phyloP scores from a whole-genome alignment of 352 stramenopile species.

The Phytophthora megakarya region DNA sequence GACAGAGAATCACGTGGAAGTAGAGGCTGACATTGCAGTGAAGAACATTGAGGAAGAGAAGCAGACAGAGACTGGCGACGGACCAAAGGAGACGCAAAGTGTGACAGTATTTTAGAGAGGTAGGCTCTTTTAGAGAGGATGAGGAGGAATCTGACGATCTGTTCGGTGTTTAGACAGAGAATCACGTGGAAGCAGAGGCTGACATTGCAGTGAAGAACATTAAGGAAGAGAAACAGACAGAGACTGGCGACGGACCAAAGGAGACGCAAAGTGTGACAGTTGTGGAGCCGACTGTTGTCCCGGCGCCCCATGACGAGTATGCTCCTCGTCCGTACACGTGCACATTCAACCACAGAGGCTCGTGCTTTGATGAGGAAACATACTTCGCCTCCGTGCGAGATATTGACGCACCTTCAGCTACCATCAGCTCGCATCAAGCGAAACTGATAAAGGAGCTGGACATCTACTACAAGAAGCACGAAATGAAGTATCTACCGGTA shows the following conservation, averaged over 20 bases:
- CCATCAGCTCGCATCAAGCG: conserved; percentile 40
- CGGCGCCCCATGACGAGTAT: conserved; percentile 28
- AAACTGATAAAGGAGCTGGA: conserved; percentile 74
- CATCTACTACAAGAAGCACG: conserved; percentile 67
- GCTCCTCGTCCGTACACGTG: conserved; percentile 58
- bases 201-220: conserved; percentile 8
- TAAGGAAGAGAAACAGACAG: conserved; percentile 22
- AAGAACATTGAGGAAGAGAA: conserved; percentile 16
- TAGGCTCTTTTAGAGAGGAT: conserved; percentile 6
- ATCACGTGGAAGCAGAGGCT: conserved; percentile 5
- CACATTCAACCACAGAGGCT: conserved; percentile 62
- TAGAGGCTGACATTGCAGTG: not conserved
- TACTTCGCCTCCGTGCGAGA: conserved; percentile 59
- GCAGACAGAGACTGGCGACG: conserved; percentile 1
- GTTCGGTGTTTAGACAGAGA: conserved; percentile 14
- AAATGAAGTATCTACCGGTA: conserved; percentile 72
- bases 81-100: too few relatives aligned
- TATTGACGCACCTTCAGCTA: conserved; percentile 54
- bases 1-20: conserved; percentile 20
- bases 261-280: conserved; percentile 9
- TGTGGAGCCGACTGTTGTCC: not conserved
- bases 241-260: not conserved
- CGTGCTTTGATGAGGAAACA: conserved; percentile 70
- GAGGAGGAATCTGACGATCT: not conserved
- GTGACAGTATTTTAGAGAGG: too few relatives aligned